Conservation (phyloP, 805 yeast genomes). For the Candida parachauliodes region DNA sequence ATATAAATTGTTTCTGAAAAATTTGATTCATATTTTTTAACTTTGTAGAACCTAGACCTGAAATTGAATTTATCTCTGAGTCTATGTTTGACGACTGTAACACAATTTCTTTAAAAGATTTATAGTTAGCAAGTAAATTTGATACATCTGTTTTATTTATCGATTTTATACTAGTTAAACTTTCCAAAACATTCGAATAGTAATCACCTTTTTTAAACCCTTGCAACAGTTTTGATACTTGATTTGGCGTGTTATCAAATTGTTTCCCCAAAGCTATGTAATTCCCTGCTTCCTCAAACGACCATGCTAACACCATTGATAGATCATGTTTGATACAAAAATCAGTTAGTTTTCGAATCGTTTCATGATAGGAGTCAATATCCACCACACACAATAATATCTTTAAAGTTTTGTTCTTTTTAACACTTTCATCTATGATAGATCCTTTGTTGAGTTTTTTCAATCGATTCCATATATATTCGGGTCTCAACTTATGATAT, state of each 20-base stretch:
- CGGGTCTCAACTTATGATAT: constrained; percentile 74
- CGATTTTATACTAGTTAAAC: constrained; percentile 43
- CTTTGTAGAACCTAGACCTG: constrained; percentile 50
- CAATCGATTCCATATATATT: constrained; percentile 58
- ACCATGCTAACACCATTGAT: constrained; percentile 49
- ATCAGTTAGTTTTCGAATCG: constrained; percentile 44
- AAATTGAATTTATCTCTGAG: constrained; percentile 21
- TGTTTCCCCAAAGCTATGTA: constrained; percentile 37
- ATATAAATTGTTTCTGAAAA: constrained; percentile 50
- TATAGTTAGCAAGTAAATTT: constrained; percentile 47
- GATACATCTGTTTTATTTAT: constrained; percentile 54
- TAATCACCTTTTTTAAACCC: constrained; percentile 44
- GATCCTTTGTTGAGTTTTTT: constrained; percentile 41
- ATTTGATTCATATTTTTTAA: constrained; percentile 35
- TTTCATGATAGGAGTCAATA: constrained; percentile 53
- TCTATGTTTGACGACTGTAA: constrained; percentile 24
- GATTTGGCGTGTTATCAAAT: constrained; percentile 31
- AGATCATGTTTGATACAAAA: constrained; percentile 48
- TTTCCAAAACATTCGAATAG: constrained; percentile 41
- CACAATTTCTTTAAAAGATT: constrained; percentile 41
- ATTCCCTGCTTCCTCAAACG: constrained; percentile 47
- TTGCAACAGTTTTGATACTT: constrained; percentile 29
- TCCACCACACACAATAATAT: constrained; percentile 63
- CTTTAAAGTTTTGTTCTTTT: constrained; percentile 40
- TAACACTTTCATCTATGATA: constrained; percentile 19